Percentiles rank a stretch among this genome's conserved stretches.
These are phyloP conservation scores for Spizellomyces punctatus DNA, from an alignment of 192 early-diverging fungal species.

Conservation along the genomic window DNA sequence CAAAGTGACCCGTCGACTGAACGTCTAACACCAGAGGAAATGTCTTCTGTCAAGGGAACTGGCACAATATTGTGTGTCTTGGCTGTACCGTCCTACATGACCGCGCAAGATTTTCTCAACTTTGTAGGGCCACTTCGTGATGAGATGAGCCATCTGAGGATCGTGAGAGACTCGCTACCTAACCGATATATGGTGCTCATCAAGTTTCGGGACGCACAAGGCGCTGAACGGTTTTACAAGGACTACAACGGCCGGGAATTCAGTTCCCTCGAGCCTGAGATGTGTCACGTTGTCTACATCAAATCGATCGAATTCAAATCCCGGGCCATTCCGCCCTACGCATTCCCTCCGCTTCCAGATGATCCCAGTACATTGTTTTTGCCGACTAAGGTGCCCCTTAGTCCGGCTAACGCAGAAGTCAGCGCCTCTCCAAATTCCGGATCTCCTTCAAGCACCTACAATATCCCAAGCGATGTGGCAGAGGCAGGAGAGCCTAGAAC, in stretches of 20 bases:
- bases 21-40: conserved; percentile 10
- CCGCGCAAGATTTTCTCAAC: conserved; percentile 84
- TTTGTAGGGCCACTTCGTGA: conserved; percentile 74
- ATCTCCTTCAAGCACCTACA: neutral
- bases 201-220: conserved; percentile 65
- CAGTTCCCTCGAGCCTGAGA: conserved; percentile 73
- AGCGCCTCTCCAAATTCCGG: neutral
- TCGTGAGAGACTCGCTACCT: conserved; percentile 71
- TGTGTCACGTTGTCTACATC: conserved; percentile 77
- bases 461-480: neutral
- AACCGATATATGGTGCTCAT: conserved; percentile 90
- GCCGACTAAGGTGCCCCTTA: neutral
- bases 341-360: conserved; percentile 47
- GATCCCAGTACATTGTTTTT: conserved; percentile 34
- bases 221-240: conserved; percentile 69
- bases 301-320: conserved; percentile 68
- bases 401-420: neutral
- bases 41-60: conserved; percentile 18
- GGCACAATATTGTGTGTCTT: conserved; percentile 67
- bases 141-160: conserved; percentile 75
- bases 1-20: conserved; percentile 11
- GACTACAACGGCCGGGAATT: conserved; percentile 86
- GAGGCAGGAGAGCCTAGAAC: neutral
- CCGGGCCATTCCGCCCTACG: conserved; percentile 59
- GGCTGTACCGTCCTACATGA: conserved; percentile 88